These are phyloP conservation scores for Drechslera avenae DNA, from an alignment of 2,329 filamentous ascomycete species.

Conservation along the genomic window DNA sequence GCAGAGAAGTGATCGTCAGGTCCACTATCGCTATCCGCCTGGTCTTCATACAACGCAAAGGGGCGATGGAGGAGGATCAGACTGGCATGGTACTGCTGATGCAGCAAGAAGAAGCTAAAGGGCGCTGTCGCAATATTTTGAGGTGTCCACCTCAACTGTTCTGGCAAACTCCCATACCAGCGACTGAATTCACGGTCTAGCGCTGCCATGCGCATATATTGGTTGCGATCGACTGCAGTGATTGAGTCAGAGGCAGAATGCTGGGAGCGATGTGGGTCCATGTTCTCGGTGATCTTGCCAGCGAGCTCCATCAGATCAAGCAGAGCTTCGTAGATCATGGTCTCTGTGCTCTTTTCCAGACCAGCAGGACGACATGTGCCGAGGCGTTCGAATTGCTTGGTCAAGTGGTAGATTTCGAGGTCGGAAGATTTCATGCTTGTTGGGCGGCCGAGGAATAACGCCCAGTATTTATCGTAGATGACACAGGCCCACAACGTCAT, in stretches of 20 bases:
- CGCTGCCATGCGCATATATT: conserved; percentile 58
- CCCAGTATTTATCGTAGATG: conserved; percentile 61
- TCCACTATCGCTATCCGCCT: conserved; percentile 42
- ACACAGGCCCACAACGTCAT: conserved; percentile 60
- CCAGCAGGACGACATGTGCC: conserved; percentile 47
- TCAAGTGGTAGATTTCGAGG: conserved; percentile 55
- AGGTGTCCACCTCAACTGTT: conserved; percentile 48
- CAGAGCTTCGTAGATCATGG: conserved; percentile 58
- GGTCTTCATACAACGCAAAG: conserved; percentile 58
- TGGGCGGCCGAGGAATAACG: conserved; percentile 60
- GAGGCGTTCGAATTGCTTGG: conserved; percentile 54
- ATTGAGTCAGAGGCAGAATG: conserved; percentile 27
- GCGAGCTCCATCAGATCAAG: conserved; percentile 63
- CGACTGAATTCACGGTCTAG: conserved; percentile 60
- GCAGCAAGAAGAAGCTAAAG: conserved; percentile 58
- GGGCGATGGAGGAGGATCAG: conserved; percentile 61
- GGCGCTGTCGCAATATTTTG: conserved; percentile 45
- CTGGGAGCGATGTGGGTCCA: conserved; percentile 40
- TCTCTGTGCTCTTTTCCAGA: conserved; percentile 39
- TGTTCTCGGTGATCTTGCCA: conserved; percentile 57
- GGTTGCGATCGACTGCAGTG: conserved; percentile 51
- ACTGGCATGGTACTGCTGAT: conserved; percentile 61
- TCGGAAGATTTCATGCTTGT: conserved; percentile 61
- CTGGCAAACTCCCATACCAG: conserved; percentile 60
- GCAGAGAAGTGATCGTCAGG: conserved; percentile 53